phyloP scores from a whole-genome alignment of 2,329 filamentous ascomycete species.

The Fusarium kyushuense region DNA sequence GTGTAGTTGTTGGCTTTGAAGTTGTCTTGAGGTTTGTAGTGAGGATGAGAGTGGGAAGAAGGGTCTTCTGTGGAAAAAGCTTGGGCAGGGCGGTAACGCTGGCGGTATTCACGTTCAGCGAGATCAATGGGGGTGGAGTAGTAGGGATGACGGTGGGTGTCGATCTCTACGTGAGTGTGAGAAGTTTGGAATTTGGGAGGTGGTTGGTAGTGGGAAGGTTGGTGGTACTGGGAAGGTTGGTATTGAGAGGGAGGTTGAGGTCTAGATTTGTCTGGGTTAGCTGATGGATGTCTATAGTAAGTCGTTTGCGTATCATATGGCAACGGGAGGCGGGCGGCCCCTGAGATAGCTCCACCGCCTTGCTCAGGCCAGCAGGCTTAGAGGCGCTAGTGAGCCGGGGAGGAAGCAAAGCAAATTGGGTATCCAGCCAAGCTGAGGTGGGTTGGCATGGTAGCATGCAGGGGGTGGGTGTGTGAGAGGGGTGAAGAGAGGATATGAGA shows the following conservation, averaged over 20 bases:
- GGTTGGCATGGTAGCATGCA: slow-evolving; percentile 32
- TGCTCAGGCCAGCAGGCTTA: slow-evolving; percentile 46
- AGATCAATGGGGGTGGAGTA: slow-evolving; percentile 69
- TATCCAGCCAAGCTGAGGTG: slow-evolving; percentile 42
- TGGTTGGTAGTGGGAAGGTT: slow-evolving; percentile 54
- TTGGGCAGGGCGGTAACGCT: slow-evolving; percentile 66
- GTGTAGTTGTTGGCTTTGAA: slow-evolving; percentile 45
- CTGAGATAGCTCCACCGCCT: slow-evolving; percentile 44
- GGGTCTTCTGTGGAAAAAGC: slow-evolving; percentile 53
- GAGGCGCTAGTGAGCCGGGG: slow-evolving; percentile 36
- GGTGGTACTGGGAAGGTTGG: slow-evolving; percentile 54
- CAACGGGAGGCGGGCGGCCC: slow-evolving; percentile 45
- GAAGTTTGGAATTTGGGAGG: slow-evolving; percentile 63
- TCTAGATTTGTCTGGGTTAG: slow-evolving; percentile 51
- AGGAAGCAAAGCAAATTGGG: slow-evolving; percentile 45
- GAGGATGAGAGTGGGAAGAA: slow-evolving; percentile 51
- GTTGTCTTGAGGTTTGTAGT: slow-evolving; percentile 46
- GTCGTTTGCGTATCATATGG: slow-evolving; percentile 51
- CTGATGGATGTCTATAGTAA: slow-evolving; percentile 48
- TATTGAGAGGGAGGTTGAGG: slow-evolving; percentile 59
- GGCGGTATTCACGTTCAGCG: slow-evolving; percentile 75
- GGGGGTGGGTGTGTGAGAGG: slow-evolving; percentile 33
- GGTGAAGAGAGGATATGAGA: slow-evolving; percentile 27
- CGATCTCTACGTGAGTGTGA: slow-evolving; percentile 74
- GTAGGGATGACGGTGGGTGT: slow-evolving; percentile 63